Evolutionary conservation across 2,329 filamentous ascomycete genomes (phyloP).

Genomic region (Chrysoporthe puriensis): DNA sequence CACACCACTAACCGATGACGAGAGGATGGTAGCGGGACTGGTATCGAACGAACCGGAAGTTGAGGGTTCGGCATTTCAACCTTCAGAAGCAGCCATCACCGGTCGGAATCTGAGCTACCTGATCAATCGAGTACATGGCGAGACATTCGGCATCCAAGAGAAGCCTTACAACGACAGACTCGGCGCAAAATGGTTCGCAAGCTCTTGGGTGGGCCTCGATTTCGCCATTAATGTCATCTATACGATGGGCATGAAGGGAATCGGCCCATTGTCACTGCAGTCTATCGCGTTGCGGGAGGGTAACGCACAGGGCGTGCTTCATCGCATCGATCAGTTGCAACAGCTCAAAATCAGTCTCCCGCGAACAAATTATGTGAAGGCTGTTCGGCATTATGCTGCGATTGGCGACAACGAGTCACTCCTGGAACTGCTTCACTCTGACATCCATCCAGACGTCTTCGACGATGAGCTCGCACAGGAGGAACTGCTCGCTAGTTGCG

Average conservation of each 20-base stretch:
- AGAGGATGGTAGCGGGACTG: conserved; percentile 36
- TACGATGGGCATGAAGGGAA: conserved; percentile 70
- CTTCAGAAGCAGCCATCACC: conserved; percentile 22
- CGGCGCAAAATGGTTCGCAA: conserved; percentile 81
- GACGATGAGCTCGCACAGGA: conserved; percentile 49
- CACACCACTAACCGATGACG: conserved; percentile 42
- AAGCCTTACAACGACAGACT: conserved; percentile 68
- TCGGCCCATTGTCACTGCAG: conserved; percentile 78
- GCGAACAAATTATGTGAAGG: conserved; percentile 65
- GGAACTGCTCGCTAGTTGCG: conserved; percentile 41
- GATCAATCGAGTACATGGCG: conserved; percentile 44
- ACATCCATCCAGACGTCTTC: conserved; percentile 61
- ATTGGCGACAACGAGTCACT: conserved; percentile 57
- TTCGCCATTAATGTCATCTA: conserved; percentile 71
- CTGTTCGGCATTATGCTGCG: conserved; percentile 66
- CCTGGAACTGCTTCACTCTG: conserved; percentile 48
- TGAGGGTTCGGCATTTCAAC: not conserved
- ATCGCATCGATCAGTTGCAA: conserved; percentile 64
- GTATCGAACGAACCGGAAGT: conserved; percentile 33
- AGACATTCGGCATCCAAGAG: conserved; percentile 43
- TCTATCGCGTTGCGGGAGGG: conserved; percentile 72
- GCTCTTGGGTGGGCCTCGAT: conserved; percentile 69
- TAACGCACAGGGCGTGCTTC: conserved; percentile 57
- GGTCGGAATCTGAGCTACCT: conserved; percentile 38
- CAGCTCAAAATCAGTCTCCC: conserved; percentile 65